A percentile compares a stretch with the other conserved stretches of the same genome.
Conservation (phyloP, 2,329 filamentous ascomycete genomes). For the Fusarium sp. region DNA sequence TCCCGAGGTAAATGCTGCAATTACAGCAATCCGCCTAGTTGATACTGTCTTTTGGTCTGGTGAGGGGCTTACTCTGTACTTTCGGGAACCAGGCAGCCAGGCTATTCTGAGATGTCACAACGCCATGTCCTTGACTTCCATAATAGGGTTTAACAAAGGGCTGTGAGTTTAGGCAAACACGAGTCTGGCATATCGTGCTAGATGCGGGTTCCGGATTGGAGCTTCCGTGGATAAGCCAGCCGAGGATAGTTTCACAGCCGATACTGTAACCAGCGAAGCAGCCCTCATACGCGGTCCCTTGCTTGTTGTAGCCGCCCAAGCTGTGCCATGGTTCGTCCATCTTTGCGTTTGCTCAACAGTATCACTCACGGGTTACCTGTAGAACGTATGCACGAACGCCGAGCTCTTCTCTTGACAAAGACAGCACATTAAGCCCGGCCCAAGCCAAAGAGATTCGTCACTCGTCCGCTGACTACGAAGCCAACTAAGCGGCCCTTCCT, state of each 20-base stretch:
- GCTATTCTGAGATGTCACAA: too few relatives aligned
- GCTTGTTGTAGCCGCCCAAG: neutral
- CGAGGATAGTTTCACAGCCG: constrained; percentile 3
- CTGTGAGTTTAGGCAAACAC: neutral
- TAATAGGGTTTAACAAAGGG: neutral
- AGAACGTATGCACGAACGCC: neutral
- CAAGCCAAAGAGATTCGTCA: neutral
- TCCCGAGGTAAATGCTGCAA: constrained; percentile 8
- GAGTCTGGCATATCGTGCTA: neutral
- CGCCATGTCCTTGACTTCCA: too few relatives aligned
- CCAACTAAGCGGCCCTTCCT: constrained; percentile 3
- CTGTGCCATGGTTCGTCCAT: neutral
- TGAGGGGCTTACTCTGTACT: constrained; percentile 18
- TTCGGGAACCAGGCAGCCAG: neutral
- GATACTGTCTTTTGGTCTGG: neutral
- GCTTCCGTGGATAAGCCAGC: constrained; percentile 15
- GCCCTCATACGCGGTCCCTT: neutral
- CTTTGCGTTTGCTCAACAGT: neutral
- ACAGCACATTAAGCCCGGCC: neutral
- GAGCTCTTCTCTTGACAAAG: neutral
- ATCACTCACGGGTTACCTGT: neutral
- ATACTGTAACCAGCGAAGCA: constrained; percentile 1
- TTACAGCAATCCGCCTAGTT: neutral
- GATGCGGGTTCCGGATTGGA: constrained; percentile 10
- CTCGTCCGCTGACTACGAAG: neutral